A percentile compares a stretch with the other conserved stretches of the same genome.
phyloP scores from a whole-genome alignment of 1,284 basidiomycete species.

The Limonomyces culmigenus region DNA sequence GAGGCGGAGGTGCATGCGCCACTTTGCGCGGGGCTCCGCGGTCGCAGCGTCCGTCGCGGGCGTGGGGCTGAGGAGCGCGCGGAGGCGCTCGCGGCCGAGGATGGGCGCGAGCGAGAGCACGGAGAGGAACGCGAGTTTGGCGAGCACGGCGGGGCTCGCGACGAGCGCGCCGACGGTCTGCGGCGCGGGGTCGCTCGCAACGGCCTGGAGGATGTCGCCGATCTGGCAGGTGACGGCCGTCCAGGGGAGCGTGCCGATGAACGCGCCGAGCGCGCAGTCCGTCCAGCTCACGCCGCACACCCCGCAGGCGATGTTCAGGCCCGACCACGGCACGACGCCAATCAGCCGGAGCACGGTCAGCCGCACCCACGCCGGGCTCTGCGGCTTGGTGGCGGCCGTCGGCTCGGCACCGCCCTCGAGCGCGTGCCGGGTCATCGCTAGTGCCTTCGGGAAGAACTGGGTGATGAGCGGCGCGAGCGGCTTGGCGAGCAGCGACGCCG shows the following conservation, averaged over 20 bases:
- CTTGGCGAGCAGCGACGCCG: slow-evolving; percentile 60
- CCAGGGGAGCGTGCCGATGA: slow-evolving; percentile 70
- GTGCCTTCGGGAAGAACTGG: slow-evolving; percentile 64
- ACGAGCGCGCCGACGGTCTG: slow-evolving; percentile 58
- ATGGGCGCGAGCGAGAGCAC: slow-evolving; percentile 67
- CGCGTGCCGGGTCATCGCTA: slow-evolving; percentile 63
- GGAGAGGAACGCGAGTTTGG: slow-evolving; percentile 58
- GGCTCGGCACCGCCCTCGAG: slow-evolving; percentile 32
- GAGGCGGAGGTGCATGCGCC: slow-evolving; percentile 25
- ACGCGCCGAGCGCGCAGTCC: slow-evolving; percentile 66
- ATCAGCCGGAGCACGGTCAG: slow-evolving; percentile 73
- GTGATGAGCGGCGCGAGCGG: slow-evolving; percentile 76
- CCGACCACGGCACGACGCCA: slow-evolving; percentile 86
- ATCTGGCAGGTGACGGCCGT: slow-evolving; percentile 80
- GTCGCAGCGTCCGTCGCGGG: neutral
- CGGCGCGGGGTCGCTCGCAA: slow-evolving; percentile 46
- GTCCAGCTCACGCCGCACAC: slow-evolving; percentile 64
- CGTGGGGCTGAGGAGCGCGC: slow-evolving; percentile 29
- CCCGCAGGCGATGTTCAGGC: slow-evolving; percentile 87
- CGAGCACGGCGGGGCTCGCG: slow-evolving; percentile 50
- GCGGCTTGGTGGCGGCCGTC: slow-evolving; percentile 16
- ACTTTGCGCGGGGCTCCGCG: slow-evolving; percentile 6
- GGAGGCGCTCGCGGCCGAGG: slow-evolving; percentile 45
- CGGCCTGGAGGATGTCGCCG: slow-evolving; percentile 68
- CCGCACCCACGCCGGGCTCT: slow-evolving; percentile 64